A percentile compares a stretch with the other conserved stretches of the same genome.
Conservation (phyloP, 2,329 filamentous ascomycete species). For the Penicillium hordei region DNA sequence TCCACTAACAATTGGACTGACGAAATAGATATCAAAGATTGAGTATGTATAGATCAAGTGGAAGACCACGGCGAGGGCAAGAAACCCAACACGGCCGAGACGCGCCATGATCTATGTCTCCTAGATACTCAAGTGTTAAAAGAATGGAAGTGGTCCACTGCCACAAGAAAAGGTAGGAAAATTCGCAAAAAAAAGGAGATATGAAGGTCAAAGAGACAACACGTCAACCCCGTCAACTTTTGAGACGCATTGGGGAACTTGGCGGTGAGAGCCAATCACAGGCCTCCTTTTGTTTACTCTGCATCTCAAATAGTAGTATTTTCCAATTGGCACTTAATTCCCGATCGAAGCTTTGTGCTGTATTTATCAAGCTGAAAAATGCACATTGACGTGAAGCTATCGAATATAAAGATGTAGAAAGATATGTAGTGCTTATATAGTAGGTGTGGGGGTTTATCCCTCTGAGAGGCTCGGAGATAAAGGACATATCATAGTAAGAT, state of each 20-base stretch:
- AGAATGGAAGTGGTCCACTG: slow-evolving; percentile 26
- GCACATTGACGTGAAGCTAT: not conserved
- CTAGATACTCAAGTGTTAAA: slow-evolving; percentile 11
- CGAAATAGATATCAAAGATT: slow-evolving; percentile 98
- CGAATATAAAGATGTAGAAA: not conserved
- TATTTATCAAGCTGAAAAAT: not conserved
- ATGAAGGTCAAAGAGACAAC: slow-evolving; percentile 9
- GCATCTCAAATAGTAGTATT: not conserved
- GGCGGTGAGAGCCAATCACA: slow-evolving; percentile 30
- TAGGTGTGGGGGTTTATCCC: not conserved
- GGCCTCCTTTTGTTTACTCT: slow-evolving; percentile 10
- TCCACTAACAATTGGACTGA: slow-evolving; percentile 93
- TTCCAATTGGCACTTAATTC: not conserved
- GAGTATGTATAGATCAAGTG: slow-evolving; percentile 92
- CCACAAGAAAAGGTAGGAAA: slow-evolving; percentile 13
- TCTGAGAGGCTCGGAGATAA: not conserved
- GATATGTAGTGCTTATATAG: not conserved
- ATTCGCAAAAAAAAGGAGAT: slow-evolving; percentile 20
- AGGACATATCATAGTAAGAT: not conserved
- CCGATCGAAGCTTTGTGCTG: not conserved
- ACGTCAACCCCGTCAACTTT: slow-evolving; percentile 13
- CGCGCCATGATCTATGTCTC: slow-evolving; percentile 46
- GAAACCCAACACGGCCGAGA: slow-evolving; percentile 72
- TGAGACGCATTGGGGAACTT: slow-evolving; percentile 21
- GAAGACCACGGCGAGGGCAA: slow-evolving; percentile 85